Conservation (phyloP, 2,329 filamentous ascomycete species). For the Paracorniculantispora psalliotae region DNA sequence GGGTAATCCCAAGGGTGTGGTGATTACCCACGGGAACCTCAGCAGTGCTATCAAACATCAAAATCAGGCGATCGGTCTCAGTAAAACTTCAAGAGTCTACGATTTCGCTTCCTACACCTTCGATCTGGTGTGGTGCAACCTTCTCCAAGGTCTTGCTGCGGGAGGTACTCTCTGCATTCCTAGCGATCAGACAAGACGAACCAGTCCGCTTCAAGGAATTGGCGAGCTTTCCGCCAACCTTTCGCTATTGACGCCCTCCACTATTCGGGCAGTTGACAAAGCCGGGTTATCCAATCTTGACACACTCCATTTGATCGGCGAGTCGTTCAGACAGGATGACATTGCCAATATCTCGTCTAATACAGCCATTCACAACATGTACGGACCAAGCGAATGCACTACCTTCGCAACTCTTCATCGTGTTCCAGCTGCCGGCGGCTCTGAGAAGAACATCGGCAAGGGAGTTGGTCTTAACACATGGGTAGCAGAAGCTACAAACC, state of each 20-base stretch:
- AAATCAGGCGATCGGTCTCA: constrained; percentile 17
- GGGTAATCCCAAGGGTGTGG: constrained; percentile 22
- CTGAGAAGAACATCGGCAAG: neutral
- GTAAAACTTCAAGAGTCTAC: constrained; percentile 15
- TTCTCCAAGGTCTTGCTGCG: constrained; percentile 19
- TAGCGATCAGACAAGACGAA: neutral
- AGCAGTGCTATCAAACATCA: constrained; percentile 17
- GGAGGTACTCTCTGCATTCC: constrained; percentile 12
- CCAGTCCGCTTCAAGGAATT: neutral
- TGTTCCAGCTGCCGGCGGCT: neutral
- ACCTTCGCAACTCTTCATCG: neutral
- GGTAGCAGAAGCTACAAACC: neutral
- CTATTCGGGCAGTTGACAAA: neutral
- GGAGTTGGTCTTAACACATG: neutral
- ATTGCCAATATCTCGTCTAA: neutral
- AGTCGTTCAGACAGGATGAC: neutral
- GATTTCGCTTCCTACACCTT: constrained; percentile 4
- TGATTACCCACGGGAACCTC: constrained; percentile 18
- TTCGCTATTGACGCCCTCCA: constrained; percentile 1
- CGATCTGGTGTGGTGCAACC: constrained; percentile 20
- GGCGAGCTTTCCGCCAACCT: neutral
- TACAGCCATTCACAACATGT: constrained; percentile 8
- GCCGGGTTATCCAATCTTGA: neutral
- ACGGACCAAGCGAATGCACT: constrained; percentile 1
- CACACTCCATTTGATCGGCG: constrained; percentile 2